Base-by-base conservation (phyloP, 2,329 filamentous ascomycete genomes). In the Aspergillus viridinutans region DNA sequence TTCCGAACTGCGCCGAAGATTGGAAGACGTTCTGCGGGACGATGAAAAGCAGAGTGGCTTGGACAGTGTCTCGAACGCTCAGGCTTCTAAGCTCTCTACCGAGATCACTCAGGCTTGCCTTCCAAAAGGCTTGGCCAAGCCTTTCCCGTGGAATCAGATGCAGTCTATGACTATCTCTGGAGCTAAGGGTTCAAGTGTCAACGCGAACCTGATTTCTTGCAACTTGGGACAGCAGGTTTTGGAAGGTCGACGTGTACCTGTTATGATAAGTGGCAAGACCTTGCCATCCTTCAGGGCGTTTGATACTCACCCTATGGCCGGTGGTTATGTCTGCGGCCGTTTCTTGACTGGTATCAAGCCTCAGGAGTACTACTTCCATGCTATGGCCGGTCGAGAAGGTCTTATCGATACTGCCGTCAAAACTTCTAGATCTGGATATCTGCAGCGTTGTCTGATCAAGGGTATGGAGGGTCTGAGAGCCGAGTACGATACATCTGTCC, bases 361-460 rank as follows among this genome's bases (percentile, higher is more conserved):
- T 4, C 94, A 99, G 69, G 95, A 99, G 73, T 99, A 97, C 74
- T 99, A 93, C 74, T 99, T 99, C 81, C 94, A 99, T 83, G 92
- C 95, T 75, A 99, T 99, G 95, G 94, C 93, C 69, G 95, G 95
- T 67, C 86, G 94, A 78, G 95, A 99, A 82, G 94, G 94, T 81
- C 80, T 99, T 63, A 99, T 99, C 71, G 94, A 99, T 83, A 99
- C 94, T 21, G 94, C 94, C 62, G 94, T 99, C 74, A 99, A 99
- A 78, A 99, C 94, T 1, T 96, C 93, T 9, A 88, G 94, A 70
- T 97, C 94, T 28, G 95, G 94, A 59, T 99, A 99, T 71, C 81
- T 99, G 52, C 94, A 99, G 73, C 84, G 95, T 71, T 99, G 94
- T 82, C 83, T 99, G 61, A 95, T 99, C 78, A 99, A 99, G 79